phyloP scores from a whole-genome alignment of 305 asterid species.

The Nicotiana rustica region DNA sequence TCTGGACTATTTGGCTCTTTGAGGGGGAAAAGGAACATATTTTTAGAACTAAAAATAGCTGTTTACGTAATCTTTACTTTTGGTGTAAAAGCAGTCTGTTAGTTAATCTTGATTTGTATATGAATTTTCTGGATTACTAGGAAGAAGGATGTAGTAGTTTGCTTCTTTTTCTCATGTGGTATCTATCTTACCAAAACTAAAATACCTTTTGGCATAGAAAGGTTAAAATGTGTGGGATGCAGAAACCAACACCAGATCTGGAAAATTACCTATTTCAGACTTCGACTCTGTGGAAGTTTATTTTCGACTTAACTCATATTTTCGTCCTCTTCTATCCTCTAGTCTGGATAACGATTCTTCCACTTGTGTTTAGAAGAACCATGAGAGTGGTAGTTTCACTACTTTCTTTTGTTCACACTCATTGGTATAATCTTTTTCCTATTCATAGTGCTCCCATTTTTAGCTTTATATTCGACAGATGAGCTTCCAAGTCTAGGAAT shows the following conservation, averaged over 20 bases:
- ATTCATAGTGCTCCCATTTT: conserved; percentile 13
- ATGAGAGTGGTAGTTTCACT: background rate
- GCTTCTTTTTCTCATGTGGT: background rate
- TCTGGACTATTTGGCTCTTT: too few relatives aligned
- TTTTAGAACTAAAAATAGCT: too few relatives aligned
- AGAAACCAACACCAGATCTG: background rate
- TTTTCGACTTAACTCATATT: background rate
- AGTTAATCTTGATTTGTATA: too few relatives aligned
- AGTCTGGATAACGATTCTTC: background rate
- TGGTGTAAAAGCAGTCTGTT: too few relatives aligned
- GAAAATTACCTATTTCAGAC: background rate
- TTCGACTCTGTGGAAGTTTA: background rate
- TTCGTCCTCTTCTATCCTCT: background rate
- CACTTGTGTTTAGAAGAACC: background rate
- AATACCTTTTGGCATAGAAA: background rate
- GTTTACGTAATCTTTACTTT: too few relatives aligned
- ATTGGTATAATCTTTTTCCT: background rate
- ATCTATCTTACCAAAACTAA: background rate
- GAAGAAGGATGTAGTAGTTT: too few relatives aligned
- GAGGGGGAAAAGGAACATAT: too few relatives aligned
- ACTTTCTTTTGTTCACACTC: background rate
- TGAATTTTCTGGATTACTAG: too few relatives aligned
- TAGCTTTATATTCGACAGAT: background rate
- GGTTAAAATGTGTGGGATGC: background rate
- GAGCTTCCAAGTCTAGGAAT: conserved; percentile 16